A percentile compares a stretch with the other conserved stretches of the same genome.
phyloP scores from a whole-genome alignment of 192 early-diverging fungal genomes.

The Geranomyces variabilis region DNA sequence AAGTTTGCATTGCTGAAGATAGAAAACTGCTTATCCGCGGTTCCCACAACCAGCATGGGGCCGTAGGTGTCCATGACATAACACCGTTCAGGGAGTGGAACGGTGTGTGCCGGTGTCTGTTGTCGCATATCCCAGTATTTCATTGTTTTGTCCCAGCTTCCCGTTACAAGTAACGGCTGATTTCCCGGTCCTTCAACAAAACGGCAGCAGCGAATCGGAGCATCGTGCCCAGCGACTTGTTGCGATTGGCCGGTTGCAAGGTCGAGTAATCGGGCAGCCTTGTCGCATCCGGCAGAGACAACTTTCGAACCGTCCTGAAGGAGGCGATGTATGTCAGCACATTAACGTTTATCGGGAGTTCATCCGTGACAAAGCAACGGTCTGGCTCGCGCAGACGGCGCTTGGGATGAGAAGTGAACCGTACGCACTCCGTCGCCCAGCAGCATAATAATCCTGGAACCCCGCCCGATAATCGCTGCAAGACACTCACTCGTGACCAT shows the following conservation, averaged over 20 bases:
- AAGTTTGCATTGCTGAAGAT: conserved; percentile 85
- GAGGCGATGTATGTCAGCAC: background rate
- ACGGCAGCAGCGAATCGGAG: conserved; percentile 78
- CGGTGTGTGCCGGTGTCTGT: conserved; percentile 71
- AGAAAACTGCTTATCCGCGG: conserved; percentile 82
- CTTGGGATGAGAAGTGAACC: too few species aligned
- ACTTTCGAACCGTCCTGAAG: conserved; percentile 86
- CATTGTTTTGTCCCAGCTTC: conserved; percentile 94
- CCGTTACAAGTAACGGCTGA: conserved; percentile 69
- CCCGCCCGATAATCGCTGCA: background rate
- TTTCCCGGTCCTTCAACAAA: conserved; percentile 67
- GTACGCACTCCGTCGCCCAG: too few species aligned
- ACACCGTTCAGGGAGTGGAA: conserved; percentile 81
- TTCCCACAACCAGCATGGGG: conserved; percentile 86
- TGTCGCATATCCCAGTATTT: conserved; percentile 93
- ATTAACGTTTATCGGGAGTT: too few species aligned
- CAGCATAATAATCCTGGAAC: too few species aligned
- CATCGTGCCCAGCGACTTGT: conserved; percentile 89
- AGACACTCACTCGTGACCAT: conserved; percentile 58
- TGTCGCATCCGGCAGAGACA: conserved; percentile 89
- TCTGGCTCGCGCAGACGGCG: background rate
- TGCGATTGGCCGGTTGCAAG: conserved; percentile 75
- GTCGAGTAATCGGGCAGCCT: conserved; percentile 84
- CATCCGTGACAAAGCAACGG: background rate
- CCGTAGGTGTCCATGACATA: conserved; percentile 87